phyloP scores from a whole-genome alignment of 1,139 yeast genomes.

The Candida sanyaensis region DNA sequence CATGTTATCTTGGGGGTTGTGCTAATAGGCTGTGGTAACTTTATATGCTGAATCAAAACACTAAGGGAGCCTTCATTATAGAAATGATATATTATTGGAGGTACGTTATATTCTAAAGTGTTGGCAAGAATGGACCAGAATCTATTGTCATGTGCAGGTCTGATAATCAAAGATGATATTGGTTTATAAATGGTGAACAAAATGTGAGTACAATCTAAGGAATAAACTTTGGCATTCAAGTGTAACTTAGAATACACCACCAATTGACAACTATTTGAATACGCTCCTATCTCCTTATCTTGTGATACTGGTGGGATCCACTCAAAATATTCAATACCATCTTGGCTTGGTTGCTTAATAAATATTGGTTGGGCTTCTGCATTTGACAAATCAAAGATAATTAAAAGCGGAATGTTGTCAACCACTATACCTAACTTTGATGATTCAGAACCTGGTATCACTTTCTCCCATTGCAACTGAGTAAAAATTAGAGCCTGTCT shows the following conservation, averaged over 20 bases:
- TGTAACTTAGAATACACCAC: slow-evolving; percentile 30
- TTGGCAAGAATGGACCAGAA: slow-evolving; percentile 36
- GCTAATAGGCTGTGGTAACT: slow-evolving; percentile 20
- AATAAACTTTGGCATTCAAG: slow-evolving; percentile 35
- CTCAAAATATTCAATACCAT: slow-evolving; percentile 32
- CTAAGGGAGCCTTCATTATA: slow-evolving; percentile 37
- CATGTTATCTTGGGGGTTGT: slow-evolving; percentile 26
- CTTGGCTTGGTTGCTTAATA: slow-evolving; percentile 27
- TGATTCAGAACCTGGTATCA: slow-evolving; percentile 13
- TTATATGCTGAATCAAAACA: slow-evolving; percentile 22
- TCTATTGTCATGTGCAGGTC: slow-evolving; percentile 27
- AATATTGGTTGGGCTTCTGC: slow-evolving; percentile 26
- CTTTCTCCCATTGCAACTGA: slow-evolving; percentile 32
- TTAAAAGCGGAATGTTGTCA: slow-evolving; percentile 21
- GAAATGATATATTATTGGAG: slow-evolving; percentile 35
- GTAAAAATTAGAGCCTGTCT: slow-evolving; percentile 1
- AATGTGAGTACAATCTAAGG: slow-evolving; percentile 38
- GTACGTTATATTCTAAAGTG: slow-evolving; percentile 15
- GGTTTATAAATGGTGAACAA: slow-evolving; percentile 38
- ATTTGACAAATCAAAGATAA: slow-evolving; percentile 25
- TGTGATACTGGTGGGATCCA: slow-evolving; percentile 31
- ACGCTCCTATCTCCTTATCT: slow-evolving; percentile 25
- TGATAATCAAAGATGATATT: slow-evolving; percentile 16
- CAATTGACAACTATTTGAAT: slow-evolving; percentile 35
- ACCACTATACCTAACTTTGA: slow-evolving; percentile 31